Base-by-base conservation (phyloP, 2,329 filamentous ascomycete genomes). In the Venturia pyrina region DNA sequence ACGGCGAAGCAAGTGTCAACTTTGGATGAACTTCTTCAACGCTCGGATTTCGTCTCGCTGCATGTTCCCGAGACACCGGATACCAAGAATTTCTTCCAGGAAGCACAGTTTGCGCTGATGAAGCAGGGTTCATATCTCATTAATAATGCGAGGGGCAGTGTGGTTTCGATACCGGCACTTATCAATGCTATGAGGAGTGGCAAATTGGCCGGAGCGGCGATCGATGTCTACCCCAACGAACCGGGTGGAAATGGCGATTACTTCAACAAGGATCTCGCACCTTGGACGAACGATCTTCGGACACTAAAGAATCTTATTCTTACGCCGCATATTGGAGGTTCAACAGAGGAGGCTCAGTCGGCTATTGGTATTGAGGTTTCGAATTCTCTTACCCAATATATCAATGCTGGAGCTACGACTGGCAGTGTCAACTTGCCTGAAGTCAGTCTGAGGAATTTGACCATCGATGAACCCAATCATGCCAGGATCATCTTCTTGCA, bases 391-490 rank as follows among this genome's bases (percentile, higher is more conserved):
- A 89, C 96, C 66, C 87, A 90, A 73, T 99, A 98, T 77, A 95
- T 98, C 75, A 99, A 98, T 79, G 91, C 95, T 77, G 95, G 95
- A 68, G 87, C 89, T 66, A 99, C 95, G 3, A 78, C 96, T 34
- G 93, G 92, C 70, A 91, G 93, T 68, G 95, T 98, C 75, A 99
- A 99, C 79, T 83, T 99, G 81, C 95, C 95, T n/a, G 95, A 98
- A 78, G 90, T 96, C 71, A 88, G 87, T 71, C 83, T 99, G 72
- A 89, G 95, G 70, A 92, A 89, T n/a, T 80, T 97, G 72, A 96
- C 92, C 1, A 84, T 91, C 69, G 93, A 96, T 67, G 92, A 98
- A 79, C 86, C 89, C 32, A 87, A 96, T 75, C 89, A 95, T 75
- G 92, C 93, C 65, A 89, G 95, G 82, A 85, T 98, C 69, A 93